Percentiles rank a stretch among this genome's conserved stretches.
phyloP scores from a whole-genome alignment of 305 asterid genomes.

The Ruellia speciosa region DNA sequence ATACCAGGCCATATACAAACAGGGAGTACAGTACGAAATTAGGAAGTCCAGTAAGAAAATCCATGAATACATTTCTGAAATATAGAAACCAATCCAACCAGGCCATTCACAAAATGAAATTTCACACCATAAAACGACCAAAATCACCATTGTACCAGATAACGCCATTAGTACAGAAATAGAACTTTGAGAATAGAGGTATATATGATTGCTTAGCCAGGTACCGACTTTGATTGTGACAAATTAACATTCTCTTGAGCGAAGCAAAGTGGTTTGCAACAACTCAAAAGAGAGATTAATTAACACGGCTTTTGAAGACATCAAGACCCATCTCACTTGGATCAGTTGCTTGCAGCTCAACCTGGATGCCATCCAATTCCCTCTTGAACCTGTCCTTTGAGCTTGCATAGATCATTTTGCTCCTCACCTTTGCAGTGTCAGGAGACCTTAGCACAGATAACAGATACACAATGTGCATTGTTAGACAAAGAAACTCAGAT shows the following conservation, averaged over 20 bases:
- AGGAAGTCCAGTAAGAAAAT: no score
- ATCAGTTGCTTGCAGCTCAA: conserved; percentile 34
- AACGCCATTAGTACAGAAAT: no score
- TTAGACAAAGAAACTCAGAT: neutral
- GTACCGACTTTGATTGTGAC: no score
- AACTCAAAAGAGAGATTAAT: conserved; percentile 6
- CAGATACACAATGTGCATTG: no score
- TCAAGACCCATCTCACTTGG: conserved; percentile 36
- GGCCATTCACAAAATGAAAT: conserved; percentile 20
- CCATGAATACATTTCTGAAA: conserved; percentile 16
- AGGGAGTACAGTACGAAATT: no score
- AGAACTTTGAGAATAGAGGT: no score
- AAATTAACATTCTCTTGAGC: no score
- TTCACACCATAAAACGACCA: conserved; percentile 23
- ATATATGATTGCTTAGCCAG: no score
- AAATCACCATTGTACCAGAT: conserved; percentile 21
- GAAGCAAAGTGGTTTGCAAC: no score
- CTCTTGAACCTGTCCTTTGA: conserved; percentile 39
- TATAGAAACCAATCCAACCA: conserved; percentile 29
- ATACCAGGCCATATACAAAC: no score
- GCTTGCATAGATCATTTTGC: conserved; percentile 39
- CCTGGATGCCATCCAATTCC: conserved; percentile 35
- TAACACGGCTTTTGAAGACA: conserved; percentile 30
- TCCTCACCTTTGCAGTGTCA: conserved; percentile 32
- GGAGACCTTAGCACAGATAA: conserved; percentile 22